These are phyloP conservation scores for Thielaviopsis ethacetica DNA, from an alignment of 2,329 filamentous ascomycete species.

Conservation along the genomic window DNA sequence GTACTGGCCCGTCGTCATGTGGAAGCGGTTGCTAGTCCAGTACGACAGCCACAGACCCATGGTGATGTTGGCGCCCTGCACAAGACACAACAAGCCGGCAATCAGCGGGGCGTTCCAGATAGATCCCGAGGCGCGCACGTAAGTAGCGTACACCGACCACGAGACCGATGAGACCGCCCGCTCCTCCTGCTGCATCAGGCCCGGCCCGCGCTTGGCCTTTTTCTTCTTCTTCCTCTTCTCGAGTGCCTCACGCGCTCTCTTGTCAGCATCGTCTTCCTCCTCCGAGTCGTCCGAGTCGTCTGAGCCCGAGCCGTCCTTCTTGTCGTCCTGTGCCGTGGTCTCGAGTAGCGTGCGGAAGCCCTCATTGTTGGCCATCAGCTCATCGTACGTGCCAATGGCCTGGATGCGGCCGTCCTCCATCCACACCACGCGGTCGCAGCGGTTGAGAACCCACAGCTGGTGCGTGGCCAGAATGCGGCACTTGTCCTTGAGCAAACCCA, in stretches of 20 bases:
- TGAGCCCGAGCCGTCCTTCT: slow-evolving; percentile 34
- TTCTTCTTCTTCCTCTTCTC: slow-evolving; percentile 26
- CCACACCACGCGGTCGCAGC: slow-evolving; percentile 84
- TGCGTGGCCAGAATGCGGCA: slow-evolving; percentile 86
- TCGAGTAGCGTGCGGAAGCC: slow-evolving; percentile 75
- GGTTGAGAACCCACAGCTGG: slow-evolving; percentile 79
- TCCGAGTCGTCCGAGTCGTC: slow-evolving; percentile 30
- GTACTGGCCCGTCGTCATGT: slow-evolving; percentile 50
- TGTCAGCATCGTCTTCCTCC: slow-evolving; percentile 26
- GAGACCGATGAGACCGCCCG: slow-evolving; percentile 60
- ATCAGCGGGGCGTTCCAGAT: slow-evolving; percentile 52
- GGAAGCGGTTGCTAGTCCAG: slow-evolving; percentile 73
- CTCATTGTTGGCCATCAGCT: slow-evolving; percentile 64
- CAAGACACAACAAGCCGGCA: slow-evolving; percentile 45
- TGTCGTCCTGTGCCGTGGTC: slow-evolving; percentile 56
- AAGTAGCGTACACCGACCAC: slow-evolving; percentile 64
- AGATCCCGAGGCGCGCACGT: slow-evolving; percentile 58
- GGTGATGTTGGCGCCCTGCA: slow-evolving; percentile 71
- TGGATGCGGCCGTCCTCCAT: slow-evolving; percentile 76
- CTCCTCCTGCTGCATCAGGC: slow-evolving; percentile 58
- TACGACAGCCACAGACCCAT: slow-evolving; percentile 88
- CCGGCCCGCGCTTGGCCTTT: slow-evolving; percentile 40
- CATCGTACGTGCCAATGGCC: slow-evolving; percentile 76
- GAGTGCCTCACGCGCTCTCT: slow-evolving; percentile 23
- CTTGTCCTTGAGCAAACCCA: slow-evolving; percentile 75